Conservation (phyloP, 192 early-diverging fungal genomes). For the Helicostylum pulchrum region DNA sequence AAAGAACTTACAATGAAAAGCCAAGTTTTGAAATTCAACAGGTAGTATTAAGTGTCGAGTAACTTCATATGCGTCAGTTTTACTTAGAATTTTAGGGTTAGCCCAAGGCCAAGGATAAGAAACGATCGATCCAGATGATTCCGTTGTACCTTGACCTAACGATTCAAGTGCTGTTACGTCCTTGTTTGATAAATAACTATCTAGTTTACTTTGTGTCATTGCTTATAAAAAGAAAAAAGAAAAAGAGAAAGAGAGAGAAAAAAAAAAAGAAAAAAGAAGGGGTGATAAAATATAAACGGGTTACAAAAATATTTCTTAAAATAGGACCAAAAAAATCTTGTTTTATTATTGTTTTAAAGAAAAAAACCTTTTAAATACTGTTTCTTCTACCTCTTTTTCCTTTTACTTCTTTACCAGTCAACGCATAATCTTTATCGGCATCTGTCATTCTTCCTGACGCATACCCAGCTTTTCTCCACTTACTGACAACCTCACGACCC, state of each 20-base stretch:
- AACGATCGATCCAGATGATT: no score
- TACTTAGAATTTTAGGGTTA: no score
- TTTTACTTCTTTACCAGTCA: slow-evolving; percentile 35
- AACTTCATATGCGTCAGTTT: no score
- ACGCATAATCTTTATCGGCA: slow-evolving; percentile 6
- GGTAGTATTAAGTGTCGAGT: no score
- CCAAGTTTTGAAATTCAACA: no score
- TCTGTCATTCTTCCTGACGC: slow-evolving; percentile 35
- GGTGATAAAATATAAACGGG: neutral
- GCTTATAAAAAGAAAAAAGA: neutral
- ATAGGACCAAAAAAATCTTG: no score
- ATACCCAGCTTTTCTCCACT: slow-evolving; percentile 76
- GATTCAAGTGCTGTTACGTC: no score
- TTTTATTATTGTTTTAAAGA: neutral
- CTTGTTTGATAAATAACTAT: neutral
- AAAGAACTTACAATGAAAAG: no score
- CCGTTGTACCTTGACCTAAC: no score
- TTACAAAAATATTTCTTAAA: slow-evolving; percentile 7
- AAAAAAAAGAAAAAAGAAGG: no score
- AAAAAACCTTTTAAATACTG: slow-evolving; percentile 16
- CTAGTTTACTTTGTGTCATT: slow-evolving; percentile 1
- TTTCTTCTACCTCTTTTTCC: slow-evolving; percentile 33
- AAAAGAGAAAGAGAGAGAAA: no score
- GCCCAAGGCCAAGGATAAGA: no score
- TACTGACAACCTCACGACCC: slow-evolving; percentile 69